Percentiles rank a stretch among this genome's conserved stretches.
Conservation (phyloP, 306 rosid genomes). For the Pyrus communis region DNA sequence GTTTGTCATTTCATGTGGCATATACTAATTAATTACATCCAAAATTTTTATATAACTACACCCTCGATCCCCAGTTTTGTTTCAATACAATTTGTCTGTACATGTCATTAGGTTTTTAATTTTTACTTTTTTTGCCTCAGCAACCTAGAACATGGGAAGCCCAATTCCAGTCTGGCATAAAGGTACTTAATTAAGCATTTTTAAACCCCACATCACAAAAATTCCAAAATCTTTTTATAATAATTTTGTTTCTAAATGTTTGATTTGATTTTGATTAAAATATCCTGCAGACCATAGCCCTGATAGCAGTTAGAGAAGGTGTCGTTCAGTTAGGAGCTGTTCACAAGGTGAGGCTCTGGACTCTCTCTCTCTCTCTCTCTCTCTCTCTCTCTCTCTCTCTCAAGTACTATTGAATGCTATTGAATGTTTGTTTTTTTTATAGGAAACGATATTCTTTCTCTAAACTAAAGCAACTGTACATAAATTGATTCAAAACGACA, state of each 20-base stretch:
- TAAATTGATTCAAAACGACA: too few relatives aligned
- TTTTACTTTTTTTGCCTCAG: conserved; percentile 37
- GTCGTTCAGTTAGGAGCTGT: conserved; percentile 90
- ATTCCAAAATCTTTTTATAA: background rate
- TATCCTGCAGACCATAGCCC: conserved; percentile 77
- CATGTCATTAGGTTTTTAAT: background rate
- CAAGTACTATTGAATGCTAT: background rate
- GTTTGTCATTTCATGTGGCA: background rate
- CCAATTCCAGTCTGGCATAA: conserved; percentile 96
- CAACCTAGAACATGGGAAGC: conserved; percentile 99
- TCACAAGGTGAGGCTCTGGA: conserved; percentile 45
- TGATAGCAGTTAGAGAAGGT: conserved; percentile 95
- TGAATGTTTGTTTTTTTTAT: background rate
- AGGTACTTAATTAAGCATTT: conserved; percentile 31
- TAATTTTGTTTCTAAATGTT: background rate
- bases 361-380: background rate
- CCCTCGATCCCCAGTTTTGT: background rate
- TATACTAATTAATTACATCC: background rate
- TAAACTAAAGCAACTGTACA: background rate
- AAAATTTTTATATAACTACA: background rate
- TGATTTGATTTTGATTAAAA: conserved; percentile 5
- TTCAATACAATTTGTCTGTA: background rate
- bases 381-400: background rate
- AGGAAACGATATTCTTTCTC: background rate
- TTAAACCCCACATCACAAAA: background rate